Conservation (phyloP, 1,284 basidiomycete species). For the Ceratobasidium sp. region DNA sequence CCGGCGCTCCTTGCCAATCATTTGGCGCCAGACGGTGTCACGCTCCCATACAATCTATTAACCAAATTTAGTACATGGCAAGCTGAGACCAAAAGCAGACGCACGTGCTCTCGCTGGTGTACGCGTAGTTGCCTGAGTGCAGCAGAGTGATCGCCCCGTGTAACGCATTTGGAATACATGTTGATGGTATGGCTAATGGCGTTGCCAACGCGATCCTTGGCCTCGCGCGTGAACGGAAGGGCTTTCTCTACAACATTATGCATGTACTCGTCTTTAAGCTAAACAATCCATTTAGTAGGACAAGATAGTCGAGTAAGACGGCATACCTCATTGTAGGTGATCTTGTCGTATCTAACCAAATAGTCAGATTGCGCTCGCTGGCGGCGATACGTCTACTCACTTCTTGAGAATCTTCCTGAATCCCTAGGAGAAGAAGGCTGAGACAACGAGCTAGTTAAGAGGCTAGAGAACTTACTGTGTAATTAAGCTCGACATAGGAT, state of each 20-base stretch:
- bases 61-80: background rate
- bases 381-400: no score
- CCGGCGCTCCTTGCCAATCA: slow-evolving; percentile 90
- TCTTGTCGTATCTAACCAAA: slow-evolving; percentile 97
- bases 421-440: slow-evolving; percentile 51
- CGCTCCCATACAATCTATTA: slow-evolving; percentile 86
- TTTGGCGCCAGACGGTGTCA: slow-evolving; percentile 96
- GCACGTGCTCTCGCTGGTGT: slow-evolving; percentile 84
- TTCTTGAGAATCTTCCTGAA: slow-evolving; percentile 98
- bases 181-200: slow-evolving; percentile 72
- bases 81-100: background rate
- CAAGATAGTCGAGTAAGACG: background rate
- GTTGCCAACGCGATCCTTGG: slow-evolving; percentile 73
- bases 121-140: slow-evolving; percentile 87
- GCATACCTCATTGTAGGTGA: slow-evolving; percentile 78
- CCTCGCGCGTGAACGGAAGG: slow-evolving; percentile 71
- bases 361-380: no score
- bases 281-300: slow-evolving; percentile 25
- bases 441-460: background rate
- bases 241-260: slow-evolving; percentile 76
- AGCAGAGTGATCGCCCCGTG: slow-evolving; percentile 73
- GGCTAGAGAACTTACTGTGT: slow-evolving; percentile 64
- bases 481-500: slow-evolving; percentile 95
- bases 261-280: slow-evolving; percentile 88
- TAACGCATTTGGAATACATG: slow-evolving; percentile 89